These are phyloP conservation scores for Wickerhamomyces chambardii DNA, from an alignment of 805 yeast species.

Conservation along the genomic window DNA sequence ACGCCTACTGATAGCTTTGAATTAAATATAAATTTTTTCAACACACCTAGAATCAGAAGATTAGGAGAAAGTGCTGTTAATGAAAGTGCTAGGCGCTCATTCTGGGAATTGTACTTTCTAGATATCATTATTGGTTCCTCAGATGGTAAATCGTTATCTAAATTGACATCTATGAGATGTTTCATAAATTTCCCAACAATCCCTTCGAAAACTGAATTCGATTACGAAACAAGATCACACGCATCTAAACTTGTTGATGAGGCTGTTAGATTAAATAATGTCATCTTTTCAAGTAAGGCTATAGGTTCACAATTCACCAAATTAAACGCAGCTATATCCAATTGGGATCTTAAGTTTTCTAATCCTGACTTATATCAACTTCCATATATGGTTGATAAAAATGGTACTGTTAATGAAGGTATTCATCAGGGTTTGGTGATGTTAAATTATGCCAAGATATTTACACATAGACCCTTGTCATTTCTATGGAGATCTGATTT, in stretches of 20 bases:
- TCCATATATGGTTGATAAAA: conserved; percentile 31
- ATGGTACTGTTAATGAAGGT: conserved; percentile 43
- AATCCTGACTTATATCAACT: conserved; percentile 32
- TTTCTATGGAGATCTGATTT: conserved; percentile 41
- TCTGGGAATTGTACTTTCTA: conserved; percentile 44
- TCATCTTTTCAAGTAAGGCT: conserved; percentile 31
- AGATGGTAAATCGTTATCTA: conserved; percentile 35
- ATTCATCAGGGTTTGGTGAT: conserved; percentile 40
- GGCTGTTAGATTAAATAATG: conserved; percentile 36
- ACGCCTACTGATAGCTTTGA: conserved; percentile 8
- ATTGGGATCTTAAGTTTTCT: conserved; percentile 38
- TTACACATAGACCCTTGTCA: conserved; percentile 45
- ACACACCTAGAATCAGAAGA: conserved; percentile 12
- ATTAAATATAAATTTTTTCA: conserved; percentile 15
- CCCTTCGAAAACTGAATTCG: conserved; percentile 28
- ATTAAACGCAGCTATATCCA: conserved; percentile 37
- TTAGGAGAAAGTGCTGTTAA: conserved; percentile 9
- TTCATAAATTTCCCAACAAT: conserved; percentile 29
- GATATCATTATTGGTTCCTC: conserved; percentile 48
- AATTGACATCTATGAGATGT: conserved; percentile 25
- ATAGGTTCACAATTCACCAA: conserved; percentile 26
- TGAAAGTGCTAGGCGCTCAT: conserved; percentile 31
- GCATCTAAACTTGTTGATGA: conserved; percentile 40
- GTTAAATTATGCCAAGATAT: conserved; percentile 43
- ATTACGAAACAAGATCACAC: conserved; percentile 36